Evolutionary conservation across 345 rosid species (phyloP).

Genomic region (Atalantia buxifolia): DNA sequence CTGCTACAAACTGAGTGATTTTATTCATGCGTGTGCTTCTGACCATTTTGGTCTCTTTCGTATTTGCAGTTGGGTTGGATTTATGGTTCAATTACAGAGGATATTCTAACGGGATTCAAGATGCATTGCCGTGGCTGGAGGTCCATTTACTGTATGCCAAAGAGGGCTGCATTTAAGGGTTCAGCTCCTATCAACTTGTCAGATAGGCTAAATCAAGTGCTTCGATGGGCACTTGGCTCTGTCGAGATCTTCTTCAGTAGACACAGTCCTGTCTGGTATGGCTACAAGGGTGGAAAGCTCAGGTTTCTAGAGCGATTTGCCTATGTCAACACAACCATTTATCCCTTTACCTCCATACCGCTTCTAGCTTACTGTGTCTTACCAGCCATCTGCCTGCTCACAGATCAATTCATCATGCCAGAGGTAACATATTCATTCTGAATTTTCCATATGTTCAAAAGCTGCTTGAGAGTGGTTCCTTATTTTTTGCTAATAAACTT

Average conservation of each 20-base stretch:
- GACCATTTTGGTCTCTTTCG: conserved; percentile 14
- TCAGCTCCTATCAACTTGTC: conserved; percentile 95
- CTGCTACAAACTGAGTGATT: not conserved
- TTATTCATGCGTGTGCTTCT: not conserved
- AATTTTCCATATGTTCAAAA: not conserved
- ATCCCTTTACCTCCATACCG: conserved; percentile 91
- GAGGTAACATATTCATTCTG: conserved; percentile 42
- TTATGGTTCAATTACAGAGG: conserved; percentile 97
- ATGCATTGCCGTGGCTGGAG: conserved; percentile 99
- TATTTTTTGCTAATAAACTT: not conserved
- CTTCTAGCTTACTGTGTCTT: conserved; percentile 90
- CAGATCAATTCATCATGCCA: conserved; percentile 98
- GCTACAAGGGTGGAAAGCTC: conserved; percentile 90
- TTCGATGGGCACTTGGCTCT: conserved; percentile 98
- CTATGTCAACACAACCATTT: conserved; percentile 87
- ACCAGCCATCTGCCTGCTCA: conserved; percentile 90
- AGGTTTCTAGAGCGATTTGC: conserved; percentile 94
- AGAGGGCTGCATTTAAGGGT: conserved; percentile 87
- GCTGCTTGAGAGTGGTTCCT: not conserved
- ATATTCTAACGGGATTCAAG: conserved; percentile 95
- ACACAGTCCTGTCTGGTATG: conserved; percentile 85
- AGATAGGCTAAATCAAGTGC: conserved; percentile 95
- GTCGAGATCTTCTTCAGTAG: conserved; percentile 98
- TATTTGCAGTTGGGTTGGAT: conserved; percentile 88
- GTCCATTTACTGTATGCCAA: conserved; percentile 96